Evolutionary conservation across 2,329 filamentous ascomycete species (phyloP), one percentile per base, ranked within the genome.

Genomic region (Amauroascus niger): DNA sequence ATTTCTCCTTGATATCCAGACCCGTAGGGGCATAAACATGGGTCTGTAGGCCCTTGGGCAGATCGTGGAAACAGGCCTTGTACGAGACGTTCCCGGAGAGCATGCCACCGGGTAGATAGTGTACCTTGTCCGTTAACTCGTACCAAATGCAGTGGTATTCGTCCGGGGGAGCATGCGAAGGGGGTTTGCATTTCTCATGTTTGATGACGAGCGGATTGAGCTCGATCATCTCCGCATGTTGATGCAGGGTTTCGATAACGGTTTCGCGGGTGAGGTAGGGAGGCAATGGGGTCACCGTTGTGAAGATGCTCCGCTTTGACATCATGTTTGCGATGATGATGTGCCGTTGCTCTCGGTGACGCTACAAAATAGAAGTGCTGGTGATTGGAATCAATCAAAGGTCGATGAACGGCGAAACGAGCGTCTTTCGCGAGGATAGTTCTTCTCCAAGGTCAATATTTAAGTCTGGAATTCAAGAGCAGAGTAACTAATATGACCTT

Each of bases 11-110:
- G 60, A 94, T 86, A 57, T 93, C 83, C 50, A 94, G 77, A 9
- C 87, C 87, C 64, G 88, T 79, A 0, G 89, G 88, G 3, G 88
- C 88, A 63, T 88, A 91, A 62, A 84, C 83, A 66, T 94, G 88
- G 13, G 88, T 94, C 70, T 89, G 83, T 26, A 95, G 69, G 4
- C 88, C 88, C 53, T 79, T 74, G 3, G 81, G 74, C 18, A 88
- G 74, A 63, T 94, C 80, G 68, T 88, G 80, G 66, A 95, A 94
- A 62, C 86, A 88, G 52, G 81, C 86, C 40, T 84, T 87, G 73
- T 94, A 95, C 28, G 77, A 81, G 55, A 94, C 78, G 62, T 86
- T 82, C 55, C 84, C 80, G 14, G 78, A 78, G 41, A 79, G 75
- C 3, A 83, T 62, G 9, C 79, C 79, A 18, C 84, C 84, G 0